Percentiles rank a stretch among this genome's conserved stretches.
These are phyloP conservation scores for Exophiala oligosperma DNA, from an alignment of 2,329 filamentous ascomycete species.

Conservation along the genomic window DNA sequence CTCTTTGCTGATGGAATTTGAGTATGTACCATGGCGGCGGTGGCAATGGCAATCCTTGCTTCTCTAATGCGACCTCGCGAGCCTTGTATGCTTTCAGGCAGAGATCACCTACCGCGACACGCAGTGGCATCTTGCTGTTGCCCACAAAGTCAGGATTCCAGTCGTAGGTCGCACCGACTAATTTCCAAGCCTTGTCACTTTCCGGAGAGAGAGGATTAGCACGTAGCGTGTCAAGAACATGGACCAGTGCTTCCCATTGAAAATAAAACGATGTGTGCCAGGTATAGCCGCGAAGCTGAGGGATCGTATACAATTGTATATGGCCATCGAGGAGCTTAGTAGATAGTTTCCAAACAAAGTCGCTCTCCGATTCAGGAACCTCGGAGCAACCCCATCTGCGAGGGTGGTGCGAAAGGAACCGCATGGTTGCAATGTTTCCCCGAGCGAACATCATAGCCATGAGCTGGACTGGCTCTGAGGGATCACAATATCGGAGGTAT, in stretches of 20 bases:
- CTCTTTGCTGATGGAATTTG: not conserved
- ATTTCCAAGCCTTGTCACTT: slow-evolving; percentile 36
- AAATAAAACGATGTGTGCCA: slow-evolving; percentile 36
- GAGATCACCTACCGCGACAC: slow-evolving; percentile 35
- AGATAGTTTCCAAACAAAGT: slow-evolving; percentile 32
- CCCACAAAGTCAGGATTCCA: slow-evolving; percentile 33
- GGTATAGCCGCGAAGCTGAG: slow-evolving; percentile 31
- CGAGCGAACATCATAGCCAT: not conserved
- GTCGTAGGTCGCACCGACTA: slow-evolving; percentile 37
- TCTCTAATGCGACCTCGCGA: slow-evolving; percentile 24
- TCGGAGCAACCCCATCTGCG: slow-evolving; percentile 33
- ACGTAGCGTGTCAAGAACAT: slow-evolving; percentile 39
- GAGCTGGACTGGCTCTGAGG: slow-evolving; percentile 48
- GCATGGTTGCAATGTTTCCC: too few relatives aligned
- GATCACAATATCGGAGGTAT: slow-evolving; percentile 50
- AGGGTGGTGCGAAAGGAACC: slow-evolving; percentile 31
- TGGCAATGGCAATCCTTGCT: slow-evolving; percentile 4
- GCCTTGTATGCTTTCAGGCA: slow-evolving; percentile 35
- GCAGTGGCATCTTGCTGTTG: slow-evolving; percentile 32
- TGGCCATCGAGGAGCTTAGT: slow-evolving; percentile 35
- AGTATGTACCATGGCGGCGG: not conserved
- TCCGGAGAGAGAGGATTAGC: slow-evolving; percentile 33
- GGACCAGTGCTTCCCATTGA: slow-evolving; percentile 39
- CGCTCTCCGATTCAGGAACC: slow-evolving; percentile 31
- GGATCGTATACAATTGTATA: slow-evolving; percentile 33